A percentile compares a stretch with the other conserved stretches of the same genome.
Conservation (phyloP, 2,329 filamentous ascomycete genomes). For the Arthrocladium fulminans region DNA sequence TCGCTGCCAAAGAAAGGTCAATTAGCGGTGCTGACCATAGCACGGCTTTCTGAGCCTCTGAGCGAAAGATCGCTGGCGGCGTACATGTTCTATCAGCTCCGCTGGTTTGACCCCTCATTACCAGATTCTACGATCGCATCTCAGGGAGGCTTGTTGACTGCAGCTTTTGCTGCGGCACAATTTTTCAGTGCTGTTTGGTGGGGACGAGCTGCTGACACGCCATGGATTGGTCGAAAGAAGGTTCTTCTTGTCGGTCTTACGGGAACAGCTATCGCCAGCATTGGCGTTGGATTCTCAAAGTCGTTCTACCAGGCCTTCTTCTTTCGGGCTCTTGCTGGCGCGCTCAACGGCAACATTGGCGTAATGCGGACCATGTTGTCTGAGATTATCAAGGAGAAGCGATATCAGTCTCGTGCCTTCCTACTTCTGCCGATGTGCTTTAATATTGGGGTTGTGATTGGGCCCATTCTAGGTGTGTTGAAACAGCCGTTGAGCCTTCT, state of each 20-base stretch:
- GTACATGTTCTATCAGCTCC: slow-evolving; percentile 85
- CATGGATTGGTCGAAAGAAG: slow-evolving; percentile 61
- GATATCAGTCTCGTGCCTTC: slow-evolving; percentile 46
- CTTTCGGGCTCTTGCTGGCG: slow-evolving; percentile 58
- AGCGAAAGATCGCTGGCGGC: slow-evolving; percentile 68
- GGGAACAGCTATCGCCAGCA: slow-evolving; percentile 57
- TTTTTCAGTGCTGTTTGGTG: slow-evolving; percentile 75
- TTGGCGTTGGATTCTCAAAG: slow-evolving; percentile 61
- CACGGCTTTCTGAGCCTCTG: slow-evolving; percentile 71
- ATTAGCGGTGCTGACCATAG: slow-evolving; percentile 65
- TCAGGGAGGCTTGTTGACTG: slow-evolving; percentile 69
- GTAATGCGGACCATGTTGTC: slow-evolving; percentile 62
- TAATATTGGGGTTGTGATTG: slow-evolving; percentile 56
- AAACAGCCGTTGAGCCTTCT: neutral
- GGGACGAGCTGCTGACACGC: slow-evolving; percentile 62
- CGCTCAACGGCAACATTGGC: slow-evolving; percentile 60
- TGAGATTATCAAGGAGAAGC: slow-evolving; percentile 45
- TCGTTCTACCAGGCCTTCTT: slow-evolving; percentile 55
- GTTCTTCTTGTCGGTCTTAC: slow-evolving; percentile 68
- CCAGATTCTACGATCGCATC: slow-evolving; percentile 58
- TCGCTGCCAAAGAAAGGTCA: slow-evolving; percentile 70
- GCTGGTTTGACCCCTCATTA: slow-evolving; percentile 57
- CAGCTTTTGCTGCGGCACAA: slow-evolving; percentile 71
- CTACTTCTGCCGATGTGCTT: slow-evolving; percentile 59
- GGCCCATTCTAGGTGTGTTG: slow-evolving; percentile 39